Conservation (phyloP, 257 asterid species). For the Fraxinus cuspidata region DNA sequence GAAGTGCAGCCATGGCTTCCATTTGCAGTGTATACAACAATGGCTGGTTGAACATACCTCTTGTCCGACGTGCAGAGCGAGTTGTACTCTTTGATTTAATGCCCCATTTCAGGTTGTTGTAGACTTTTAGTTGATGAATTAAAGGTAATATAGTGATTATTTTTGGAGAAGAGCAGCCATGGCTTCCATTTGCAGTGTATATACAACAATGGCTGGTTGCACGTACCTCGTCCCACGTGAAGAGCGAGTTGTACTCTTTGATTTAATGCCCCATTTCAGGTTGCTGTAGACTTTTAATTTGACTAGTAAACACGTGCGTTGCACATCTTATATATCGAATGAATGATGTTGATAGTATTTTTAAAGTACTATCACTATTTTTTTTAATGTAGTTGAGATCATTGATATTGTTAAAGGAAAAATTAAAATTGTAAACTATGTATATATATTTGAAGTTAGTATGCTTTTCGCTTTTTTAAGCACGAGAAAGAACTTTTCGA, state of each 20-base stretch:
- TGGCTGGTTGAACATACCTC: conserved; percentile 54
- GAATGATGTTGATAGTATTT: no score
- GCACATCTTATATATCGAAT: no score
- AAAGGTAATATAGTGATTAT: not conserved
- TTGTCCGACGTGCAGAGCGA: conserved; percentile 62
- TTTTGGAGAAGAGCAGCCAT: conserved; percentile 52
- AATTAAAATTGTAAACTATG: no score
- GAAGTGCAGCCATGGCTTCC: conserved; percentile 57
- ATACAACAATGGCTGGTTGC: conserved; percentile 51
- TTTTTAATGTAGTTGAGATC: no score
- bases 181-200: conserved; percentile 54
- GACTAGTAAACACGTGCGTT: no score
- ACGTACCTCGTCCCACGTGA: conserved; percentile 64
- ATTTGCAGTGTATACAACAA: conserved; percentile 45
- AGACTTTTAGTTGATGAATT: not conserved
- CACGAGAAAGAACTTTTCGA: no score
- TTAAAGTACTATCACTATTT: no score
- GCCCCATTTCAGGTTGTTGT: not conserved
- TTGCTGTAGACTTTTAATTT: not conserved
- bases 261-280: not conserved
- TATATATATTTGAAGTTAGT: no score
- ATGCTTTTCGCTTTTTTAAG: no score
- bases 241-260: conserved; percentile 33
- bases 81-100: conserved; percentile 15
- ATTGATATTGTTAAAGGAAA: no score